Evolutionary conservation across 2,329 filamentous ascomycete species (phyloP).

Genomic region (Diaporthe helianthi): DNA sequence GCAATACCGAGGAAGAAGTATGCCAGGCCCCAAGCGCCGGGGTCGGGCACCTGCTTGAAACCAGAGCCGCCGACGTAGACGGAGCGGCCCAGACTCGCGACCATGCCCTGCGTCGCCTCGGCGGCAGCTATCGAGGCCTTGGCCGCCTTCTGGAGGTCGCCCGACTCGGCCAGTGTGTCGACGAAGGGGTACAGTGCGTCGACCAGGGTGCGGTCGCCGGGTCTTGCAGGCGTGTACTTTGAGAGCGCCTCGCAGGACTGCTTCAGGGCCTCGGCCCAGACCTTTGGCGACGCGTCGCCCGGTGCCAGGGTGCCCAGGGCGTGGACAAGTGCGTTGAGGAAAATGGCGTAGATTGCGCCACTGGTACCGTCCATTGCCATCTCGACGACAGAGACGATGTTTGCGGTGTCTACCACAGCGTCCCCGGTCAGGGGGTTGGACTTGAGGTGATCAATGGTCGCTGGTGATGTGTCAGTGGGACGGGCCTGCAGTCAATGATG

Average conservation of each 20-base stretch:
- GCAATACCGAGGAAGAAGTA: conserved; percentile 84
- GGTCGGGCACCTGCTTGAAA: conserved; percentile 71
- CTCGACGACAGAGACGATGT: conserved; percentile 62
- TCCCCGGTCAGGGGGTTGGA: conserved; percentile 57
- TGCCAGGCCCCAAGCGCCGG: conserved; percentile 76
- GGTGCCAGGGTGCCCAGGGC: conserved; percentile 56
- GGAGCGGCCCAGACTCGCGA: conserved; percentile 81
- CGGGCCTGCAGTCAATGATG: not conserved
- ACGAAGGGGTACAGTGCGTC: conserved; percentile 92
- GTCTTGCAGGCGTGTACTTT: conserved; percentile 87
- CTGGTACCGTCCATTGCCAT: conserved; percentile 68
- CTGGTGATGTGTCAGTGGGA: conserved; percentile 44
- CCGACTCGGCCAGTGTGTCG: conserved; percentile 69
- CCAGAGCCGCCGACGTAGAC: conserved; percentile 83
- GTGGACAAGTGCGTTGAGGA: conserved; percentile 83
- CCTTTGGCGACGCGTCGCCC: conserved; percentile 48
- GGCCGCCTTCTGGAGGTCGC: conserved; percentile 75
- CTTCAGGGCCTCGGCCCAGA: conserved; percentile 71
- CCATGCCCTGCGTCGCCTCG: conserved; percentile 89
- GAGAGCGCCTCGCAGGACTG: conserved; percentile 74
- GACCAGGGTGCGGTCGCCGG: conserved; percentile 88
- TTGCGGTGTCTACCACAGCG: conserved; percentile 58
- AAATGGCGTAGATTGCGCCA: conserved; percentile 75
- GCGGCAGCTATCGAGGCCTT: conserved; percentile 77
- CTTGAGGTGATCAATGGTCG: conserved; percentile 58